Evolutionary conservation across 768 basidiomycete genomes (phyloP), one percentile per base, ranked within the genome.

Genomic region (Exsudoporus frostii): DNA sequence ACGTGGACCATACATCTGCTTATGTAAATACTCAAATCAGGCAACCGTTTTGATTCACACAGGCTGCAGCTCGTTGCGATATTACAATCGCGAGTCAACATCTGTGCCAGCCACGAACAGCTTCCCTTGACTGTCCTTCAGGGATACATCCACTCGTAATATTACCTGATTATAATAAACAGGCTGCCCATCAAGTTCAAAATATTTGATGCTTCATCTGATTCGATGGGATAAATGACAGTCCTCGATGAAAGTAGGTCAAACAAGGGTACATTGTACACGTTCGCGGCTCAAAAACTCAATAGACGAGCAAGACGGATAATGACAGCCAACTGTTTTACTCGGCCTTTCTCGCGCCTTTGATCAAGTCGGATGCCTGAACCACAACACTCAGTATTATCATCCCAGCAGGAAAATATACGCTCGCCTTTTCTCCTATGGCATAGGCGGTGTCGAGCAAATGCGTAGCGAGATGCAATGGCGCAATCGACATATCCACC

Each of bases 361-460:
- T 63, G 4, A 61, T 49, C 56, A 59, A 40, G 4, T 42, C 50
- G 15, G 56, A 41, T 44, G 40, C 61, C 60, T 61, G 14, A 29
- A 45, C 13, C 17, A 3, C 30, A 29, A n/a, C 13, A 17, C 15
- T 61, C 22, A 54, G 29, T 9, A 2, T 42, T 29, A 14, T 19
- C 39, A 14, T 30, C 8, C 24, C 9, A 2, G 43, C 29, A 22
- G 14, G 7, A 30, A 37, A 7, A 29, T 20, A 39, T 17, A 7
- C 11, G 0, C 43, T 55, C 27, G 25, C 60, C 52, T 50, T 63
- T 33, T 61, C 58, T 32, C 58, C 58, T 4, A 59, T 59, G 9
- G 59, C 59, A 43, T 60, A 60, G 2, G 59, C 59, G 14, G 59
- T 60, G 4, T 60, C 59, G 27, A 58, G 46, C 7, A 62, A 24